Conservation (phyloP, 805 yeast genomes). For the Monosporozyma aerobia region DNA sequence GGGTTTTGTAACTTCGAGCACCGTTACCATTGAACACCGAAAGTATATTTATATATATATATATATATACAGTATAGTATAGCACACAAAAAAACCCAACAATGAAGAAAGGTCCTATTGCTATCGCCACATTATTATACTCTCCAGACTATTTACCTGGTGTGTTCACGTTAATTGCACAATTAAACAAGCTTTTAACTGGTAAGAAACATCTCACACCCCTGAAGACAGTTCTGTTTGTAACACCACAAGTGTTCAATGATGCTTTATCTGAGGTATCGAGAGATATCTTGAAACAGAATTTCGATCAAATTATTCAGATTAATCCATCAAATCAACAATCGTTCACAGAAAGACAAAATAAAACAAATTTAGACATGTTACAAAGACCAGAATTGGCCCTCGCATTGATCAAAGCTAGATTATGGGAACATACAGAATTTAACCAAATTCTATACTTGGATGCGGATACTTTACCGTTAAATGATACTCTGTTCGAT, state of each 20-base stretch:
- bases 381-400: conserved; percentile 45
- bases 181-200: conserved; percentile 22
- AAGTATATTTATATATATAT: no score
- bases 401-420: conserved; percentile 42
- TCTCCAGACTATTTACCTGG: conserved; percentile 49
- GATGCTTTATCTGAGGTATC: conserved; percentile 11
- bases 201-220: conserved; percentile 1
- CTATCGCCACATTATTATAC: conserved; percentile 36
- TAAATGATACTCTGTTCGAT: conserved; percentile 21
- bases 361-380: conserved; percentile 24
- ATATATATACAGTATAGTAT: not conserved
- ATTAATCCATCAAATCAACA: conserved; percentile 18
- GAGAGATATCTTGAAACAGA: conserved; percentile 10
- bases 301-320: conserved; percentile 24
- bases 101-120: conserved; percentile 4
- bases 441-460: conserved; percentile 45
- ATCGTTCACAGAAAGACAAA: conserved; percentile 10
- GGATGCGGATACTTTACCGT: conserved; percentile 56
- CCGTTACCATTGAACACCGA: no score
- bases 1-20: no score
- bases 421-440: conserved; percentile 38
- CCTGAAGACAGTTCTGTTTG: conserved; percentile 13
- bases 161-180: conserved; percentile 40
- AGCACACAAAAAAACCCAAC: not conserved
- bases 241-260: conserved; percentile 14